These are phyloP conservation scores for Fusarium chlamydosporum DNA, from an alignment of 2,329 filamentous ascomycete species.

Conservation along the genomic window DNA sequence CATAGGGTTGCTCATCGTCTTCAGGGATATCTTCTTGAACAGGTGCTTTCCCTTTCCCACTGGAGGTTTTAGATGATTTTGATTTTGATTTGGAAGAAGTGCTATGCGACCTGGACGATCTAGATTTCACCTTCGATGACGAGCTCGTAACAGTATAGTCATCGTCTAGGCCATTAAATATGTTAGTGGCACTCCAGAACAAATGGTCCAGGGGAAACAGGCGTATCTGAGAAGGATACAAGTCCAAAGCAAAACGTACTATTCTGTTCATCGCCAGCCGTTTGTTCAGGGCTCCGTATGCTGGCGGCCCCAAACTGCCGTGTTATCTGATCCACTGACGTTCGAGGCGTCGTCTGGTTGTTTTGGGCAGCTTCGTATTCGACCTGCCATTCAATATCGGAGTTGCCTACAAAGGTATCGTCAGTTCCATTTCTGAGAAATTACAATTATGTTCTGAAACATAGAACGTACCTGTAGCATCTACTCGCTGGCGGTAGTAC, in stretches of 20 bases:
- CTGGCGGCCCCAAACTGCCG: constrained; percentile 40
- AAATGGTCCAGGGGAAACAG: neutral
- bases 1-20: constrained; percentile 28
- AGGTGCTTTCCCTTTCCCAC: constrained; percentile 44
- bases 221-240: neutral
- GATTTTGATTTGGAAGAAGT: constrained; percentile 42
- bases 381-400: constrained; percentile 49
- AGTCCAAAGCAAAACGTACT: constrained; percentile 37
- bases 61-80: constrained; percentile 41
- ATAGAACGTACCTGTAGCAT: constrained; percentile 49
- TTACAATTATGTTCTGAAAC: neutral
- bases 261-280: constrained; percentile 34
- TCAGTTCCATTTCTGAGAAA: constrained; percentile 16
- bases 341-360: constrained; percentile 47
- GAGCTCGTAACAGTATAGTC: constrained; percentile 42
- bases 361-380: constrained; percentile 31
- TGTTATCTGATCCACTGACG: constrained; percentile 46
- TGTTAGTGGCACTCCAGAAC: constrained; percentile 19
- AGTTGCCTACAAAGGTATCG: constrained; percentile 39
- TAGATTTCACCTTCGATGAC: constrained; percentile 34
- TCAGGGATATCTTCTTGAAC: constrained; percentile 39
- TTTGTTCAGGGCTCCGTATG: constrained; percentile 42
- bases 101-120: constrained; percentile 31
- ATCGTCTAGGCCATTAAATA: constrained; percentile 23
- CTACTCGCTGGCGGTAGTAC: constrained; percentile 51